These are phyloP conservation scores for Staphylotrichum longicolle DNA, from an alignment of 495 filamentous ascomycete genomes.

Conservation along the genomic window DNA sequence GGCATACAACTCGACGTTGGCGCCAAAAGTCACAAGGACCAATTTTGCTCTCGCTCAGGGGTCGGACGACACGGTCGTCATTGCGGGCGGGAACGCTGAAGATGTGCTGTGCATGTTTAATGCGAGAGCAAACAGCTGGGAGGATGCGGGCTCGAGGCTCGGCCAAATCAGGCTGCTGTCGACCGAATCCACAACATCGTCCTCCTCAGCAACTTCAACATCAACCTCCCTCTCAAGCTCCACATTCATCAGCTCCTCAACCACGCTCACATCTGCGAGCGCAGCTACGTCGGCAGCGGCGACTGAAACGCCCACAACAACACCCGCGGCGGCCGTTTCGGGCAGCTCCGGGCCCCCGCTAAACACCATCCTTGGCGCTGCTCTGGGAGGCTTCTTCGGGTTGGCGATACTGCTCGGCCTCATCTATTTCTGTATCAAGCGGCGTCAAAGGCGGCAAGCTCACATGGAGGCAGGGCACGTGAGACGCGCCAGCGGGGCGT, in stretches of 20 bases:
- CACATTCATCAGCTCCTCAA: conserved; percentile 32
- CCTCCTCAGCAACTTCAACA: conserved; percentile 35
- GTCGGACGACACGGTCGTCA: conserved; percentile 64
- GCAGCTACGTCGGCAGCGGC: conserved; percentile 25
- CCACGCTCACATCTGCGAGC: conserved; percentile 31
- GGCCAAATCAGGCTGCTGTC: conserved; percentile 42
- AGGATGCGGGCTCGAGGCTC: conserved; percentile 69
- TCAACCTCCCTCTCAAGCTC: conserved; percentile 27
- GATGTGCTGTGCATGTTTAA: conserved; percentile 77
- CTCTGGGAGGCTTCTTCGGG: conserved; percentile 75
- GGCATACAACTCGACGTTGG: conserved; percentile 70
- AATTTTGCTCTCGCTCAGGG: conserved; percentile 48
- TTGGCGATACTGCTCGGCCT: conserved; percentile 65
- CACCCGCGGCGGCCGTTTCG: conserved; percentile 21
- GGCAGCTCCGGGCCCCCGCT: conserved; percentile 14
- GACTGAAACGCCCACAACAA: conserved; percentile 38
- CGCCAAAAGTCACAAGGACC: conserved; percentile 56
- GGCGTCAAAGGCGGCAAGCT: conserved; percentile 47
- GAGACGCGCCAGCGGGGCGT: conserved; percentile 50
- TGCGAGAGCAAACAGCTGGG: conserved; percentile 73
- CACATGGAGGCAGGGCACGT: conserved; percentile 48
- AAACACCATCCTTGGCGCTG: conserved; percentile 67
- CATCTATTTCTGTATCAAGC: conserved; percentile 66
- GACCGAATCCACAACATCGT: conserved; percentile 34
- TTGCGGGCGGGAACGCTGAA: conserved; percentile 68